Evolutionary conservation across 129 eudicot genomes (phyloP), one percentile per base, ranked within the genome.

Genomic region (Ambrosia artemisiifolia): DNA sequence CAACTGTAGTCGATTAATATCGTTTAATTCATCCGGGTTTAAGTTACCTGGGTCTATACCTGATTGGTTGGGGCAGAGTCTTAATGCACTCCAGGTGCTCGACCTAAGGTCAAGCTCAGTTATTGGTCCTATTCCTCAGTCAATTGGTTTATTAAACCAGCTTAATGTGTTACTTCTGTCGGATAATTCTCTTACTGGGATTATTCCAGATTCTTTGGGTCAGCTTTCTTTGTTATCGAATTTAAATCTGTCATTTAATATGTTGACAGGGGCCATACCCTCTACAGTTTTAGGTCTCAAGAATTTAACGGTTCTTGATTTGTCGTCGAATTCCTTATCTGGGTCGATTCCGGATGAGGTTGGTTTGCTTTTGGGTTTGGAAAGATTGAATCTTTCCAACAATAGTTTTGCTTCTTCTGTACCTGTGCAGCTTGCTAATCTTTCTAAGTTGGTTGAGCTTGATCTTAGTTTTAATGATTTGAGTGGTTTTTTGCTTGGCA

Each of bases 41-140:
- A 17, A 48, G 16, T 83, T 91, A 16, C 83, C 83, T 1, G 97
- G 97, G 70, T 33, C 65, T 2, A 88, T 91, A 59, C 97, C 97
- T 0, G 86, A 82, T 2, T 91, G 89, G 95, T 85, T 91, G 2
- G 97, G 97, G 12, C 63, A n/a, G 42, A 76, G 70, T 20, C 73
- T 91, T 42, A 40, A 59, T 67, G 67, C 81, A 73, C 87, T 91
- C 72, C 83, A 85, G 67, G 84, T 85, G 56, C 88, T 91, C 66
- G 97, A 91, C 82, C 87, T 91, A n/a, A 82, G 84, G 67, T 88
- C 82, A 55, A 70, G 95, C 75, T 82, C 86, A 59, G 78, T 91
- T 78, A 7, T 61, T 0, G 97, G 97, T 34, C 30, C 86, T 6
- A 85, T 91, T 73, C 97, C 97, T 19, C 54, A 34, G 19, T 81